Base-by-base conservation (phyloP, 805 yeast species). In the Candida nemodendra region DNA sequence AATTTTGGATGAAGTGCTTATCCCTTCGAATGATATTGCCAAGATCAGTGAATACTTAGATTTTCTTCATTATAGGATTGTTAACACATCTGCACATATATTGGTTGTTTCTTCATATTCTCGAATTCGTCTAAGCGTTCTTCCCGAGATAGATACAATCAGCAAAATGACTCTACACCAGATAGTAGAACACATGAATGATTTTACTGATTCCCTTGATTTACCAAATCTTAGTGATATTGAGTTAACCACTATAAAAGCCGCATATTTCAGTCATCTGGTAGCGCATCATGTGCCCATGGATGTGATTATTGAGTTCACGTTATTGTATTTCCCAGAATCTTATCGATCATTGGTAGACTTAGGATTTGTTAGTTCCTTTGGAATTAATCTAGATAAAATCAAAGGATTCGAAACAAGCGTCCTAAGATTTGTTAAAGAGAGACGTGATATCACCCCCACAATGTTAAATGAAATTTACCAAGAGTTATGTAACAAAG, bases 241-340 rank as follows among this genome's bases (percentile, higher is more conserved):
- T n/a, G n/a, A n/a, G n/a, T n/a, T n/a, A n/a, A n/a, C n/a, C n/a
- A n/a, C n/a, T n/a, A n/a, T n/a, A n/a, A n/a, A n/a, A n/a, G n/a
- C n/a, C n/a, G n/a, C n/a, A n/a, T n/a, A 8, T 11, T 21, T 21
- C 7, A 21, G 24, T 7, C 7, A 21, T 8, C 23, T 26, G 23
- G 28, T 5, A 9, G 4, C 21, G 7, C 12, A 14, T 7, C 18
- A 31, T 15, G 12, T 26, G 11, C 18, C 32, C 4, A 9, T 13
- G 6, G 32, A 25, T 12, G 25, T 31, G 25, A 3, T 36, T 5
- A 18, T 36, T n/a, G 9, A 25, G 5, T 30, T 30, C 19, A 15
- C 23, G 13, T 3, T 30, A 15, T 6, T 36, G 14, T 31, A 18
- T 13, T 31, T 18, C 18, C 35, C 40, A 4, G 22, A n/a, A 11